phyloP scores from a whole-genome alignment of 2,329 filamentous ascomycete genomes.

The Fusarium caatingaense region DNA sequence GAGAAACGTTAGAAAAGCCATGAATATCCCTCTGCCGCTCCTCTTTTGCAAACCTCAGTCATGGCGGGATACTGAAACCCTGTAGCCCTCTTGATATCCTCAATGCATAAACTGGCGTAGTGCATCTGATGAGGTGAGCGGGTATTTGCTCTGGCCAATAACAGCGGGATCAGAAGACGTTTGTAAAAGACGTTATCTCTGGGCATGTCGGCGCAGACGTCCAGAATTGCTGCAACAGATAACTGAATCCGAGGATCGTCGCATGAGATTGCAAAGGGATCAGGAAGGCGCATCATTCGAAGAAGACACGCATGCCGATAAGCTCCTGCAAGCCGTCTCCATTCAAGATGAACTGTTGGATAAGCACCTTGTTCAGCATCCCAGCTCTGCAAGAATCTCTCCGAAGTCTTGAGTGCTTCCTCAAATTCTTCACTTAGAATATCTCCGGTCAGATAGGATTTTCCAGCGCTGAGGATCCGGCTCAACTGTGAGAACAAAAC shows the following conservation, averaged over 20 bases:
- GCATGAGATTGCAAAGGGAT: constrained; percentile 44
- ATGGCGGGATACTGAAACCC: constrained; percentile 44
- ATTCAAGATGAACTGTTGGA: constrained; percentile 44
- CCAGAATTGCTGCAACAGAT: constrained; percentile 43
- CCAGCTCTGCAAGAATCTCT: constrained; percentile 44
- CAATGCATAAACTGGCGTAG: constrained; percentile 41
- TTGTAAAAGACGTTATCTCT: constrained; percentile 44
- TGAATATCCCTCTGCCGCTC: constrained; percentile 28
- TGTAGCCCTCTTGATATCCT: constrained; percentile 42
- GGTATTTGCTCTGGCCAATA: constrained; percentile 45
- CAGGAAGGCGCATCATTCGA: constrained; percentile 43
- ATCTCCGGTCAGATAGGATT: constrained; percentile 18
- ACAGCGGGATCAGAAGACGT: constrained; percentile 45
- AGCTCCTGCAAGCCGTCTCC: constrained; percentile 46
- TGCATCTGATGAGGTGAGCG: constrained; percentile 42
- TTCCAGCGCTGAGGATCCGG: constrained; percentile 40
- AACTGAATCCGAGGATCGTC: constrained; percentile 35
- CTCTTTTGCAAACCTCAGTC: constrained; percentile 41
- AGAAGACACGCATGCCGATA: constrained; percentile 48
- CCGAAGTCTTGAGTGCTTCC: constrained; percentile 26
- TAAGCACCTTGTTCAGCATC: constrained; percentile 42
- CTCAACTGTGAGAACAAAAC: constrained; percentile 44
- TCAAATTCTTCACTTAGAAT: constrained; percentile 23
- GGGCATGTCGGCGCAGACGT: constrained; percentile 41
- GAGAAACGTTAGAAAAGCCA: constrained; percentile 39